phyloP scores from a whole-genome alignment of 306 rosid genomes.

The Albizia julibrissin region DNA sequence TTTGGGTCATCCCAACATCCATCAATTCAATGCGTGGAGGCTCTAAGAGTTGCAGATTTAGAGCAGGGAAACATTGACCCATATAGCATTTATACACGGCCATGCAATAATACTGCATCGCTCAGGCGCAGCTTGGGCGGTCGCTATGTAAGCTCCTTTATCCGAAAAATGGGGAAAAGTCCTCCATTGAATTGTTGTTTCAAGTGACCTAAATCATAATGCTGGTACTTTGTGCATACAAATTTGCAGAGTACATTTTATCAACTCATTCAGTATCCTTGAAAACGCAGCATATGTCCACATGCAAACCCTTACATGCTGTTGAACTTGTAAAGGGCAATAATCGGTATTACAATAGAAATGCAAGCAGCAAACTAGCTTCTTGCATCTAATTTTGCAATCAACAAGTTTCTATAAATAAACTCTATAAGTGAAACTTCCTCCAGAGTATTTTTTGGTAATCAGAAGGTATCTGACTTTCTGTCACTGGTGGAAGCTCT shows the following conservation, averaged over 20 bases:
- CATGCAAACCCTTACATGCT: neutral
- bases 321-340: slow-evolving; percentile 26
- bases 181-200: neutral
- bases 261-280: slow-evolving; percentile 14
- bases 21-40: slow-evolving; percentile 63
- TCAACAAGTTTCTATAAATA: slow-evolving; percentile 7
- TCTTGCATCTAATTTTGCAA: neutral
- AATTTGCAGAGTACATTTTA: too few relatives aligned
- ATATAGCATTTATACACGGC: slow-evolving; percentile 76
- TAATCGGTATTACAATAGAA: neutral
- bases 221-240: too few relatives aligned
- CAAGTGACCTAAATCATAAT: too few relatives aligned
- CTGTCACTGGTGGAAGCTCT: neutral
- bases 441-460: neutral
- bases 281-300: neutral
- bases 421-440: neutral
- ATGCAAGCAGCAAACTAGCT: neutral
- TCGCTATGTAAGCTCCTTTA: slow-evolving; percentile 71
- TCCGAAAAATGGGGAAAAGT: too few relatives aligned
- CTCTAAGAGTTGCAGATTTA: slow-evolving; percentile 50
- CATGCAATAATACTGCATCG: slow-evolving; percentile 64
- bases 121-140: slow-evolving; percentile 63
- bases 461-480: neutral
- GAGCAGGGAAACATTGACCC: slow-evolving; percentile 92
- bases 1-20: slow-evolving; percentile 77